Conservation (phyloP, 1,139 yeast genomes). For the Sugiyamaella grinbergsii region DNA sequence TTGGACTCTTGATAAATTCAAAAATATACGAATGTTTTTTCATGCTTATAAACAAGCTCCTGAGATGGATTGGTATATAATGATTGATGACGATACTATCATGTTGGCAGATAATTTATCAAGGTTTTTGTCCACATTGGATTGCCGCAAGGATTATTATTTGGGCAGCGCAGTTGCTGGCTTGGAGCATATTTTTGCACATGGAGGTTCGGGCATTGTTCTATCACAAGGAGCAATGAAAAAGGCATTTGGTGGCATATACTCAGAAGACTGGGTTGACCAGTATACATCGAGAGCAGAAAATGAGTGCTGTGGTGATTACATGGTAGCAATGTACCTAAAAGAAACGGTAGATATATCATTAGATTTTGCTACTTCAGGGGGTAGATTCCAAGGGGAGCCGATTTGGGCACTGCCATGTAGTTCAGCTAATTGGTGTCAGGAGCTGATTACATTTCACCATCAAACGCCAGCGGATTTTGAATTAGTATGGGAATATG, state of each 20-base stretch:
- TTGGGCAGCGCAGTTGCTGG: slow-evolving; percentile 38
- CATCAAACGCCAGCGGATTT: slow-evolving; percentile 37
- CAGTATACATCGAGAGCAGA: slow-evolving; percentile 28
- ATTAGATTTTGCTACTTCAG: slow-evolving; percentile 30
- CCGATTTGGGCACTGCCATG: slow-evolving; percentile 28
- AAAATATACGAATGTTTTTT: slow-evolving; percentile 42
- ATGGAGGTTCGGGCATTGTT: slow-evolving; percentile 44
- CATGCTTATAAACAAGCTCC: slow-evolving; percentile 39
- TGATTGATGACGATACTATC: slow-evolving; percentile 44
- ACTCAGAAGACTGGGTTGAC: slow-evolving; percentile 24
- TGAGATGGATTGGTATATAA: slow-evolving; percentile 40
- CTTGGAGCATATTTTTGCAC: slow-evolving; percentile 38
- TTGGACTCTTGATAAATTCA: slow-evolving; percentile 42
- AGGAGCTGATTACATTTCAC: slow-evolving; percentile 40
- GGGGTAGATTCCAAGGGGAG: slow-evolving; percentile 31
- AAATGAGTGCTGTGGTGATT: slow-evolving; percentile 41
- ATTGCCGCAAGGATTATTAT: slow-evolving; percentile 35
- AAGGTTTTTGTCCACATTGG: slow-evolving; percentile 31
- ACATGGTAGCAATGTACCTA: slow-evolving; percentile 37
- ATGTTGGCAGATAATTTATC: slow-evolving; percentile 36
- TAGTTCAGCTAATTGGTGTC: slow-evolving; percentile 38
- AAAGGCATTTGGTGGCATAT: slow-evolving; percentile 30
- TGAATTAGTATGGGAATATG: slow-evolving; percentile 42
- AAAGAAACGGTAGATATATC: slow-evolving; percentile 30
- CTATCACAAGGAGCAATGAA: slow-evolving; percentile 40